Percentiles rank a stretch among this genome's conserved stretches.
These are phyloP conservation scores for Themeda triandra DNA, from an alignment of 176 grass and related monocot species.

Conservation along the genomic window DNA sequence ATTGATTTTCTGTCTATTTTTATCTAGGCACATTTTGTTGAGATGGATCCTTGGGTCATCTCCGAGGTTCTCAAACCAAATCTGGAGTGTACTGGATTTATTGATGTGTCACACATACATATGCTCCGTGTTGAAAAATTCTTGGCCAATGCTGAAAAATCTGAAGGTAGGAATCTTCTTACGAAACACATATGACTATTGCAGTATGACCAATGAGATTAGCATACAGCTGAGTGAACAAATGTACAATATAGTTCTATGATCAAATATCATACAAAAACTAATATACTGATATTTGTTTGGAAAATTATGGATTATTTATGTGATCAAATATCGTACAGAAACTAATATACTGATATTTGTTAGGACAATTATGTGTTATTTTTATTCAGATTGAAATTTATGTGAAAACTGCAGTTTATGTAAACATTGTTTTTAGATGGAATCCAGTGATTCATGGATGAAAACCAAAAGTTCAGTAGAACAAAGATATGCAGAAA, in stretches of 20 bases:
- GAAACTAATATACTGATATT: too few relatives aligned
- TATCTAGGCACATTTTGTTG: constrained; percentile 84
- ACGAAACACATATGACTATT: neutral
- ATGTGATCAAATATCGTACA: too few relatives aligned
- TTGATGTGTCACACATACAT: constrained; percentile 79
- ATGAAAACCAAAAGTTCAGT: neutral
- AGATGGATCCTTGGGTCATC: constrained; percentile 94
- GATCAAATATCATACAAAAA: neutral
- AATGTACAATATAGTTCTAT: neutral
- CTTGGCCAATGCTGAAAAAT: constrained; percentile 69
- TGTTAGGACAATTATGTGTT: too few relatives aligned
- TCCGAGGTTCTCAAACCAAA: constrained; percentile 79
- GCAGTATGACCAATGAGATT: neutral
- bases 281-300: neutral
- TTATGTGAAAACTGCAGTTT: neutral
- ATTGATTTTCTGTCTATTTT: constrained; percentile 22
- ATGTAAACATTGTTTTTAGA: neutral
- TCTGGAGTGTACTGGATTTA: constrained; percentile 85
- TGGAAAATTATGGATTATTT: neutral
- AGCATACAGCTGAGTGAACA: neutral
- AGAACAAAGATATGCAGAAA: neutral
- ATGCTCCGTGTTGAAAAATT: constrained; percentile 78
- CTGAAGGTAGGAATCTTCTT: constrained; percentile 43
- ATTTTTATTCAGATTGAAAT: neutral
- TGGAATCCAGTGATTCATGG: neutral